A percentile compares a stretch with the other conserved stretches of the same genome.
Conservation (phyloP, 352 stramenopile genomes). For the Aphanomyces invadans region DNA sequence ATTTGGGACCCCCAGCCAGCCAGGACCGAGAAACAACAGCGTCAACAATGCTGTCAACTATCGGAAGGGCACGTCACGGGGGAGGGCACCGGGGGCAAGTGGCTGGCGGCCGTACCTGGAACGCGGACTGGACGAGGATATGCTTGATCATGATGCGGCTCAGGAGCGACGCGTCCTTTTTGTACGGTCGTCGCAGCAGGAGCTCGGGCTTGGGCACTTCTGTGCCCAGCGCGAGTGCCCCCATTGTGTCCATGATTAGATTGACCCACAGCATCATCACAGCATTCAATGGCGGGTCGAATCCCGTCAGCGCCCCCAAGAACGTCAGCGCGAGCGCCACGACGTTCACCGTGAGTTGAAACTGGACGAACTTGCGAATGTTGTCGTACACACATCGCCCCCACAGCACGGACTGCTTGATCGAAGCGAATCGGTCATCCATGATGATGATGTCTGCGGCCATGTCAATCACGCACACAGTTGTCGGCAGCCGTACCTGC, state of each 20-base stretch:
- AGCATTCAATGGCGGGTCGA: constrained; percentile 71
- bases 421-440: constrained; percentile 81
- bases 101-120: constrained; percentile 44
- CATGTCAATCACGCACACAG: too few relatives aligned
- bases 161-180: constrained; percentile 51
- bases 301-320: constrained; percentile 70
- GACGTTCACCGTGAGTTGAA: constrained; percentile 80
- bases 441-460: constrained; percentile 78
- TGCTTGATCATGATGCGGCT: constrained; percentile 68
- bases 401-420: constrained; percentile 69
- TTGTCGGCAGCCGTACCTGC: too few relatives aligned
- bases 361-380: constrained; percentile 80
- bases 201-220: constrained; percentile 57
- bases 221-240: constrained; percentile 57
- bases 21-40: constrained; percentile 45
- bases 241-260: constrained; percentile 83
- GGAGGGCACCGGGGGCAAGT: too few relatives aligned
- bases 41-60: constrained; percentile 84
- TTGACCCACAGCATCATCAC: constrained; percentile 89
- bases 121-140: constrained; percentile 54
- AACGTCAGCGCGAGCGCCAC: constrained; percentile 72
- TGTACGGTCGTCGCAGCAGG: constrained; percentile 60
- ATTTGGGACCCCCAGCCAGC: constrained; percentile 50
- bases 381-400: constrained; percentile 79
- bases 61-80: constrained; percentile 27